Evolutionary conservation across 2,329 filamentous ascomycete species (phyloP).

Genomic region (Ceratocystis colombiana): DNA sequence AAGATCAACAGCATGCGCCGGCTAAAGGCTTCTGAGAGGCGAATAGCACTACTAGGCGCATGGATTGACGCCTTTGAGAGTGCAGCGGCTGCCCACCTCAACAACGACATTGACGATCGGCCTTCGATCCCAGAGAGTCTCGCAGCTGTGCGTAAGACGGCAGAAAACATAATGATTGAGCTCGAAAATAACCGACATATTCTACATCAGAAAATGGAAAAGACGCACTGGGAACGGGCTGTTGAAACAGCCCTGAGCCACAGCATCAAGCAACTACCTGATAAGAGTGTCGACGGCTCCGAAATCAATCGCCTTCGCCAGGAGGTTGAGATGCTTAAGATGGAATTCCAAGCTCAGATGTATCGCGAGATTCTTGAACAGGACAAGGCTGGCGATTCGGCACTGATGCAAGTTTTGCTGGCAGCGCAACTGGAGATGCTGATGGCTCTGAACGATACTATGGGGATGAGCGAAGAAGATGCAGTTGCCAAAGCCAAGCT

Average conservation of each 20-base stretch:
- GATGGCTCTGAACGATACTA: slow-evolving; percentile 68
- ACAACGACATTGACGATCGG: slow-evolving; percentile 34
- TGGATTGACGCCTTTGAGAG: slow-evolving; percentile 90
- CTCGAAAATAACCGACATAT: slow-evolving; percentile 84
- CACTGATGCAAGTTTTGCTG: slow-evolving; percentile 70
- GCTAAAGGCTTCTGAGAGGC: slow-evolving; percentile 68
- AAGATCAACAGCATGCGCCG: slow-evolving; percentile 71
- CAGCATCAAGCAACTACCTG: slow-evolving; percentile 65
- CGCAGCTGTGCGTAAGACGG: slow-evolving; percentile 70
- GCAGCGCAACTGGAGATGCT: slow-evolving; percentile 89
- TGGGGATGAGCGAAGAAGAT: slow-evolving; percentile 71
- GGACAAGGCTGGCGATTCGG: slow-evolving; percentile 69
- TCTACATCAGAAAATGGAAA: slow-evolving; percentile 72
- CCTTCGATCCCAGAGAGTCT: slow-evolving; percentile 54
- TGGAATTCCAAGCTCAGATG: slow-evolving; percentile 70
- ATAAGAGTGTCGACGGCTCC: slow-evolving; percentile 45
- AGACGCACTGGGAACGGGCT: slow-evolving; percentile 74
- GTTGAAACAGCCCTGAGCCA: slow-evolving; percentile 83
- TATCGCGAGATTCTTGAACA: slow-evolving; percentile 69
- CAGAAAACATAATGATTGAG: slow-evolving; percentile 78
- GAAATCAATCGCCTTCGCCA: slow-evolving; percentile 54
- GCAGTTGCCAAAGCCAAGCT: slow-evolving; percentile 69
- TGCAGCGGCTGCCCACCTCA: slow-evolving; percentile 55
- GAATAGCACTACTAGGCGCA: slow-evolving; percentile 74
- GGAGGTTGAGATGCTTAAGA: slow-evolving; percentile 78